phyloP scores from a whole-genome alignment of 208 protist species.

The Sergeia podlipaevii region DNA sequence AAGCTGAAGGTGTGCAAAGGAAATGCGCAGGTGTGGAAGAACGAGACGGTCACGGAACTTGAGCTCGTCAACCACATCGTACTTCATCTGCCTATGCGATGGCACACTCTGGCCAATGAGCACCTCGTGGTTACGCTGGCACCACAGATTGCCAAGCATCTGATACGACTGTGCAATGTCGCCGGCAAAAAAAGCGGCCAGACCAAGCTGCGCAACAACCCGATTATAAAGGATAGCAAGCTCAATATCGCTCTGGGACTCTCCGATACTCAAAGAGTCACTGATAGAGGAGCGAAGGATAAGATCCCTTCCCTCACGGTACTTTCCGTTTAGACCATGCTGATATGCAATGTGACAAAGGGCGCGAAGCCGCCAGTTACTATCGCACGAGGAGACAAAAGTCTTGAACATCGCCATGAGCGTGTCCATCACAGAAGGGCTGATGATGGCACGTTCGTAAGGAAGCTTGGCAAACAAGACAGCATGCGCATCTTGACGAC shows the following conservation, averaged over 20 bases:
- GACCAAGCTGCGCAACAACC: conserved; percentile 73
- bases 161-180: conserved; percentile 61
- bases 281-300: conserved; percentile 54
- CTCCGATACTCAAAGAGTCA: conserved; percentile 14
- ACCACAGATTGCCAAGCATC: conserved; percentile 59
- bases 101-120: conserved; percentile 59
- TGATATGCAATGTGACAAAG: conserved; percentile 76
- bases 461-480: conserved; percentile 45
- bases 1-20: conserved; percentile 60
- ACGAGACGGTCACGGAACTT: conserved; percentile 57
- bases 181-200: conserved; percentile 69
- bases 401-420: conserved; percentile 48
- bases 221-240: conserved; percentile 78
- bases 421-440: conserved; percentile 49
- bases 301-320: conserved; percentile 68
- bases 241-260: conserved; percentile 13
- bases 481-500: conserved; percentile 63
- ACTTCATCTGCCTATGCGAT: conserved; percentile 23
- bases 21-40: conserved; percentile 54
- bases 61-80: conserved; percentile 46
- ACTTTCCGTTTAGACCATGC: conserved; percentile 64
- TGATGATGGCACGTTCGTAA: conserved; percentile 29
- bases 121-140: conserved; percentile 41
- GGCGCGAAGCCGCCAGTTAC: conserved; percentile 24
- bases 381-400: conserved; percentile 25